These are phyloP conservation scores for Taiozyma sp. DNA, from an alignment of 1,139 yeast species.

Conservation along the genomic window DNA sequence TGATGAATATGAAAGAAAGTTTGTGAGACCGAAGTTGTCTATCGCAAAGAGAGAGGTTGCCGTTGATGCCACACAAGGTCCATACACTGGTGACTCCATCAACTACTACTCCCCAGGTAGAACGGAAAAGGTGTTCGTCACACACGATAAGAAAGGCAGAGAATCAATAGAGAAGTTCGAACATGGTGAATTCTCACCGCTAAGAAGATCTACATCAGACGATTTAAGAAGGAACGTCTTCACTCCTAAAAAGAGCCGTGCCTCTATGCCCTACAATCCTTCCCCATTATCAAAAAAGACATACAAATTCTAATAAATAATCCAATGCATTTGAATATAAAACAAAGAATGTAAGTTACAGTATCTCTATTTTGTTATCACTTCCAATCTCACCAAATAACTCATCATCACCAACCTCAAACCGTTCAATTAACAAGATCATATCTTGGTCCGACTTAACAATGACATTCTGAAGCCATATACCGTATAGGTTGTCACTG, in stretches of 20 bases:
- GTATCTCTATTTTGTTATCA: constrained; percentile 12
- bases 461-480: constrained; percentile 14
- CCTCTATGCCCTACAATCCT: constrained; percentile 9
- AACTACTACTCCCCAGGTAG: constrained; percentile 33
- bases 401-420: constrained; percentile 42
- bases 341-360: background rate
- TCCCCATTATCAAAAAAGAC: constrained; percentile 14
- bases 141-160: constrained; percentile 22
- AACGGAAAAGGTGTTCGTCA: constrained; percentile 22
- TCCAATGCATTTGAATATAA: background rate
- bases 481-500: constrained; percentile 28
- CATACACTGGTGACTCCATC: constrained; percentile 30
- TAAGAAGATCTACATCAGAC: constrained; percentile 7
- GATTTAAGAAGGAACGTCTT: constrained; percentile 3
- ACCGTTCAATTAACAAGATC: constrained; percentile 42
- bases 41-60: constrained; percentile 56
- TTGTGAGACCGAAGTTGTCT: constrained; percentile 57
- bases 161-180: constrained; percentile 20
- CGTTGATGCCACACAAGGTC: constrained; percentile 51
- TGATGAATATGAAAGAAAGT: constrained; percentile 60
- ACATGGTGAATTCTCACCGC: constrained; percentile 21
- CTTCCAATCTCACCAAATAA: constrained; percentile 38
- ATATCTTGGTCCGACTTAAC: constrained; percentile 4
- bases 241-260: constrained; percentile 1
- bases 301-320: background rate